Evolutionary conservation across 805 yeast species (phyloP).

Genomic region (Saturnispora zaruensis): DNA sequence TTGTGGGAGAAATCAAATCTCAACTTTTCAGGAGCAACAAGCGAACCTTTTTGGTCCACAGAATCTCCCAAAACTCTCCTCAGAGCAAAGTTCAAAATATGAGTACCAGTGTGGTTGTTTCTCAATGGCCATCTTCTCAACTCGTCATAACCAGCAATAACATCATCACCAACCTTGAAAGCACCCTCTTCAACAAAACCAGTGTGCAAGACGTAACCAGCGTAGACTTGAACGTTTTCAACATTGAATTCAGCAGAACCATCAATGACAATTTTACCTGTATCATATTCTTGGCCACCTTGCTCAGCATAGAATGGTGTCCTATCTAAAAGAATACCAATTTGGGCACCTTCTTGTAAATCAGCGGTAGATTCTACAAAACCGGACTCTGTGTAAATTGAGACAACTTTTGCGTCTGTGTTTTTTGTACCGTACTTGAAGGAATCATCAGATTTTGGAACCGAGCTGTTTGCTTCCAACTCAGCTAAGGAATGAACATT

Average conservation of each 20-base stretch:
- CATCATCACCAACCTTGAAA: slow-evolving; percentile 55
- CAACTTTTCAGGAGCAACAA: slow-evolving; percentile 90
- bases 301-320: slow-evolving; percentile 97
- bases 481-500: slow-evolving; percentile 85
- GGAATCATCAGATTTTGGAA: slow-evolving; percentile 78
- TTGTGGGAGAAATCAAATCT: slow-evolving; percentile 96
- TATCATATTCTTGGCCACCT: slow-evolving; percentile 98
- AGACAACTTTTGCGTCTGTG: slow-evolving; percentile 59
- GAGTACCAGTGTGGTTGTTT: slow-evolving; percentile 98
- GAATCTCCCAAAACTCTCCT: slow-evolving; percentile 79
- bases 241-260: slow-evolving; percentile 84
- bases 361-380: slow-evolving; percentile 44
- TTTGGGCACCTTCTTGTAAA: slow-evolving; percentile 36
- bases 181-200: slow-evolving; percentile 76
- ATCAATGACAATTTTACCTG: slow-evolving; percentile 86
- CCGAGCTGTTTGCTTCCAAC: slow-evolving; percentile 47
- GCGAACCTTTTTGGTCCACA: slow-evolving; percentile 93
- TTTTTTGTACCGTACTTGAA: slow-evolving; percentile 69
- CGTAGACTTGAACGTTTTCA: slow-evolving; percentile 84
- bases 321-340: slow-evolving; percentile 77
- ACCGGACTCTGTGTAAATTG: slow-evolving; percentile 63
- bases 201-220: slow-evolving; percentile 92
- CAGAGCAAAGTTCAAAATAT: slow-evolving; percentile 81
- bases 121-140: slow-evolving; percentile 93
- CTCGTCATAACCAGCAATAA: slow-evolving; percentile 85